These are phyloP conservation scores for Citrullus colocynthis DNA, from an alignment of 306 rosid genomes.

Conservation along the genomic window DNA sequence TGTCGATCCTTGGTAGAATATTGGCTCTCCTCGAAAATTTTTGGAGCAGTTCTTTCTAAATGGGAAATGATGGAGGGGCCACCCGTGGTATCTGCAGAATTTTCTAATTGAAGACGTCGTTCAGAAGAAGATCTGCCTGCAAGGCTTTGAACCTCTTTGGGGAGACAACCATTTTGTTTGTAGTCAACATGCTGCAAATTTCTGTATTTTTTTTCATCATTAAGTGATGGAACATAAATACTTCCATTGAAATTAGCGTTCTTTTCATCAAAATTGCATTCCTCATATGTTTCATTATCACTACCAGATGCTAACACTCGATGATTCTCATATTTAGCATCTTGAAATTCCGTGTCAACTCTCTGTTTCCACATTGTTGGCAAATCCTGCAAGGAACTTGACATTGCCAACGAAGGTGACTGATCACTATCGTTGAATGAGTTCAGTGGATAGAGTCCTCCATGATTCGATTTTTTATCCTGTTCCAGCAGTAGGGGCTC, in stretches of 20 bases:
- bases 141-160: neutral
- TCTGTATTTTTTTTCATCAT: neutral
- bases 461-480: constrained; percentile 23
- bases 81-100: constrained; percentile 7
- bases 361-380: constrained; percentile 20
- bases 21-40: constrained; percentile 29
- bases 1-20: constrained; percentile 18
- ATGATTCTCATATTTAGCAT: constrained; percentile 17
- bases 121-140: neutral
- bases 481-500: constrained; percentile 41
- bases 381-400: constrained; percentile 27
- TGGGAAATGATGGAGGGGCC: constrained; percentile 9
- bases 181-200: neutral
- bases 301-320: neutral
- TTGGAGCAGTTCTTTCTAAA: constrained; percentile 19
- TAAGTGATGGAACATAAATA: neutral
- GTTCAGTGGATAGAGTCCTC: constrained; percentile 8
- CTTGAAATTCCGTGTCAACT: constrained; percentile 12
- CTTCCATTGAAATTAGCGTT: neutral
- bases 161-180: neutral
- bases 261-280: neutral
- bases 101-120: constrained; percentile 15
- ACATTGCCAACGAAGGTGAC: constrained; percentile 20
- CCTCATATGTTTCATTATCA: neutral
- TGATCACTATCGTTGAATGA: constrained; percentile 21